A percentile compares a stretch with the other conserved stretches of the same genome.
Evolutionary conservation across 192 early-diverging fungal genomes (phyloP).

Genomic region (Entomortierella beljakovae): DNA sequence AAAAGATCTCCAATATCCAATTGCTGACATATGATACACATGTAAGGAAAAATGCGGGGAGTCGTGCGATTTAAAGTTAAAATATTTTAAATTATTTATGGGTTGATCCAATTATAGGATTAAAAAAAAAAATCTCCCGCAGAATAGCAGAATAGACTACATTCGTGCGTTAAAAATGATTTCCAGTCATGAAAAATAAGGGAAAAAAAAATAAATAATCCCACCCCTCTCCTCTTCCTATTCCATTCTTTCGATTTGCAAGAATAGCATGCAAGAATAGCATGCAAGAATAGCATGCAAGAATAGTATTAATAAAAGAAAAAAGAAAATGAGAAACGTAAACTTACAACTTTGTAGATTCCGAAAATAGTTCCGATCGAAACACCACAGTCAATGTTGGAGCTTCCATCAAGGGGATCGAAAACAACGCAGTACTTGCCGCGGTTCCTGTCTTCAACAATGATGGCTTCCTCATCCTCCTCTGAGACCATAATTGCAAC

Average conservation of each 20-base stretch:
- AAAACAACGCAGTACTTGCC: conserved; percentile 97
- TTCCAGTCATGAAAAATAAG: no score
- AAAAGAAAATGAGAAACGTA: background rate
- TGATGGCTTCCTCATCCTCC: conserved; percentile 95
- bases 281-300: no score
- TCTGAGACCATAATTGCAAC: conserved; percentile 96
- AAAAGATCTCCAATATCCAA: no score
- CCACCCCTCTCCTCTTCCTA: no score
- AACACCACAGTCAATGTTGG: conserved; percentile 99
- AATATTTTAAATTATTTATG: background rate
- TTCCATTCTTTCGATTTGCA: no score
- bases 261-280: no score
- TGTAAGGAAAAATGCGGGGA: conserved; percentile 26
- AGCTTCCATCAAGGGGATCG: conserved; percentile 97
- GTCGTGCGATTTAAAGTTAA: background rate
- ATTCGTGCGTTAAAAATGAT: no score
- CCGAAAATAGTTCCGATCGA: conserved; percentile 99
- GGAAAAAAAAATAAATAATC: no score
- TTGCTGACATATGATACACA: conserved; percentile 9
- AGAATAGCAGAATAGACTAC: no score
- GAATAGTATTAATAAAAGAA: no score
- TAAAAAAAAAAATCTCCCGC: no score
- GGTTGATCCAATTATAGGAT: no score
- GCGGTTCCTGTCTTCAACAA: conserved; percentile 79
- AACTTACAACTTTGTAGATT: conserved; percentile 89